Evolutionary conservation across 306 rosid genomes (phyloP), one percentile per base, ranked within the genome.

Genomic region (Quercus agrifolia): DNA sequence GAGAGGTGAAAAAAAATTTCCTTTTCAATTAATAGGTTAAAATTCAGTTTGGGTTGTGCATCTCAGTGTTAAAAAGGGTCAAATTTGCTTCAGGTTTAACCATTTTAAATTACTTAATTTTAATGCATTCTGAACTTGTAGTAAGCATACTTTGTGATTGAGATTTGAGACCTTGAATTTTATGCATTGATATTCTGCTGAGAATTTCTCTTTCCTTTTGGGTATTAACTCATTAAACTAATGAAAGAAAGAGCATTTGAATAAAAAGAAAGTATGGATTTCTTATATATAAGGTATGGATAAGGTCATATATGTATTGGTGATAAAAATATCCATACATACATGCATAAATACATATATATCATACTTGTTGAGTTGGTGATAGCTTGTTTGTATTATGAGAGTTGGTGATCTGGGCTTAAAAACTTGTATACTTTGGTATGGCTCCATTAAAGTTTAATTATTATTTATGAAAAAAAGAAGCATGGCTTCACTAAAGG

Each of bases 1-100:
- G 85, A 85, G 69, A 85, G 96, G 98, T 95, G 81, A 78, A 76
- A 70, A 56, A 74, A 33, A 64, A 52, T 80, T 79, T 80, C 71
- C 73, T 71, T 78, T 79, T 46, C 73, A 19, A 41, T 33, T 27
- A 54, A 41, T 69, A 5, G 9, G 38, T 70, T 81, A 52, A 70
- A 70, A 71, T 64, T 64, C 46, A 28, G 14, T 49, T 13, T 12
- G 15, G 70, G 11, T 2, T 61, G 12, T 21, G 12, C 67, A 64
- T 64, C 33, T 66, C 6, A 1, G 46, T 66, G 49, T 18, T 66
- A 31, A 30, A 33, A 68, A 68, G 11, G 41, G 52, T n/a, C 38
- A 19, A 8, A 18, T 68, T 35, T 0, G 0, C n/a, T n/a, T 33
- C n/a, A 18, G 72, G 28, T 68, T 35, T 17, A 35, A 68, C 27